phyloP scores from a whole-genome alignment of 306 rosid species.

The Datisca glomerata region DNA sequence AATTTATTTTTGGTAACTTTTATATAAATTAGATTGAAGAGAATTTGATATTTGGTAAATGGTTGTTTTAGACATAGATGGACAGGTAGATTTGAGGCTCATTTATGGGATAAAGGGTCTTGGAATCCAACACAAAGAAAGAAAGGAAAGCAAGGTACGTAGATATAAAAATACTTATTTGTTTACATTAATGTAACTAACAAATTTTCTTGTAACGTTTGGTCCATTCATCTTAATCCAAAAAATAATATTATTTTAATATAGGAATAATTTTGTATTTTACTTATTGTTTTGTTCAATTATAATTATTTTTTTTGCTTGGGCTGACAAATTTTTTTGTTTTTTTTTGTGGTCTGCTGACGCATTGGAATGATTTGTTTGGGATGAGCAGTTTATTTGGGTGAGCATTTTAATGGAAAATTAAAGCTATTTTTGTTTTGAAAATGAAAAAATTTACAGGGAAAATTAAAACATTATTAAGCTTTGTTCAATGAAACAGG shows the following conservation, averaged over 20 bases:
- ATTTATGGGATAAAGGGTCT: constrained; percentile 39
- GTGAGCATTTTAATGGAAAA: constrained; percentile 25
- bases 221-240: no score
- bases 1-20: not conserved
- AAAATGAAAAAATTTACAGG: not conserved
- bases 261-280: no score
- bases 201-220: no score
- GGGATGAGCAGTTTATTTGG: constrained; percentile 58
- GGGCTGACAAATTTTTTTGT: not conserved
- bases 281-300: no score
- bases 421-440: not conserved
- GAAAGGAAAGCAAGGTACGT: constrained; percentile 45
- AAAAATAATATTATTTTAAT: no score
- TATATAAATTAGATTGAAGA: not conserved
- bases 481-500: constrained; percentile 8
- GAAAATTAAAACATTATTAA: not conserved
- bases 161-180: no score
- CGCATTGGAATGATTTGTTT: constrained; percentile 15
- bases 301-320: no score
- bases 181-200: no score
- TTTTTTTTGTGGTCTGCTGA: constrained; percentile 2
- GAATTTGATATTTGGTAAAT: not conserved
- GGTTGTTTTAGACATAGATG: constrained; percentile 35
- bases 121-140: constrained; percentile 44
- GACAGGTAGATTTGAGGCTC: constrained; percentile 38